phyloP scores from a whole-genome alignment of 2,329 filamentous ascomycete genomes.

The Phaeomoniella chlamydospora region DNA sequence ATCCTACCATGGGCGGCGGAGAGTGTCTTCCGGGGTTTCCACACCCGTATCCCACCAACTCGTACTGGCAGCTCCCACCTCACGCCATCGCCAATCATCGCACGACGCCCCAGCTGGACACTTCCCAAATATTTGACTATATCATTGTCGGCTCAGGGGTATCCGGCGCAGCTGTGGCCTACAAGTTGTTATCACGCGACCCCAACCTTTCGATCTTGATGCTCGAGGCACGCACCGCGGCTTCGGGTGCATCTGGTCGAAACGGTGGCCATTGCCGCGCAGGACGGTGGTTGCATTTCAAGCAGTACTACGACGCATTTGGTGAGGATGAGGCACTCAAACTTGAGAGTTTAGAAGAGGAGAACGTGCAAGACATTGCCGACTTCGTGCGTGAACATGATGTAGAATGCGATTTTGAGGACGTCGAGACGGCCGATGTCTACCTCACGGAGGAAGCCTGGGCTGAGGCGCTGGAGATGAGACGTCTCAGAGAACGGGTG shows the following conservation, averaged over 20 bases:
- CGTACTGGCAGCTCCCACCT: slow-evolving; percentile 20
- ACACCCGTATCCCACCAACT: slow-evolving; percentile 13
- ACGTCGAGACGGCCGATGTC: slow-evolving; percentile 11
- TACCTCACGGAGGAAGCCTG: slow-evolving; percentile 8
- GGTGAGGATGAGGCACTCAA: slow-evolving; percentile 14
- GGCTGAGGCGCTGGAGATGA: slow-evolving; percentile 2
- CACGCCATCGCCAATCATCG: slow-evolving; percentile 16
- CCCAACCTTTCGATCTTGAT: slow-evolving; percentile 16
- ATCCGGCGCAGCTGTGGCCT: slow-evolving; percentile 19
- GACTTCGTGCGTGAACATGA: slow-evolving; percentile 1
- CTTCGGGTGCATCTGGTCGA: slow-evolving; percentile 1
- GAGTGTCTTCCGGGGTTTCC: slow-evolving; percentile 21
- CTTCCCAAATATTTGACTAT: slow-evolving; percentile 16
- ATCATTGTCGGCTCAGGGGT: slow-evolving; percentile 25
- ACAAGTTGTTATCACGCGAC: slow-evolving; percentile 13
- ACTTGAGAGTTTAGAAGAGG: slow-evolving; percentile 11
- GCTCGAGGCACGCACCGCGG: slow-evolving; percentile 22
- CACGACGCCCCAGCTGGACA: slow-evolving; percentile 12
- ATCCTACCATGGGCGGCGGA: slow-evolving; percentile 5
- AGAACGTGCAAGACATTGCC: slow-evolving; percentile 5
- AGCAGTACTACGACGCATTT: slow-evolving; percentile 6
- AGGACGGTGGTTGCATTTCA: slow-evolving; percentile 5
- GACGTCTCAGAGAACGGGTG: slow-evolving; percentile 5
- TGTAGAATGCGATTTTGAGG: slow-evolving; percentile 1
- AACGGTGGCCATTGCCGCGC: slow-evolving; percentile 8